These are phyloP conservation scores for Lasiosphaeris hirsuta DNA, from an alignment of 495 filamentous ascomycete genomes.

Conservation along the genomic window DNA sequence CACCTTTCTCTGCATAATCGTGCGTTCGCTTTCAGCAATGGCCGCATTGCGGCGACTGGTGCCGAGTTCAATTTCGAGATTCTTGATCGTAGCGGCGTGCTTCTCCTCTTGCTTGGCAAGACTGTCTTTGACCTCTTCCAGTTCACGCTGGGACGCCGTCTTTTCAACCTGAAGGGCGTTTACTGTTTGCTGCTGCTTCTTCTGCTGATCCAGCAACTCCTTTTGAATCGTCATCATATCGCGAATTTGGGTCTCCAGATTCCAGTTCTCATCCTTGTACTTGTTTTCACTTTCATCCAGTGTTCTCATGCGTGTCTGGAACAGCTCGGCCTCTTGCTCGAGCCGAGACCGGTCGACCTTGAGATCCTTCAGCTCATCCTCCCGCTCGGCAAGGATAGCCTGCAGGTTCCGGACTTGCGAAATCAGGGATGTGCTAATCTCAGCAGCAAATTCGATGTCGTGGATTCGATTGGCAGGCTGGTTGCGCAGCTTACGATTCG, in stretches of 20 bases:
- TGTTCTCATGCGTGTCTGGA: slow-evolving; percentile 70
- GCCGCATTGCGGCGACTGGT: slow-evolving; percentile 70
- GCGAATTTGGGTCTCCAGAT: slow-evolving; percentile 82
- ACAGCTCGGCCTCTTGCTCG: slow-evolving; percentile 75
- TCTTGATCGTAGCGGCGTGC: slow-evolving; percentile 67
- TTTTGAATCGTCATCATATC: slow-evolving; percentile 67
- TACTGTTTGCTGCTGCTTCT: slow-evolving; percentile 69
- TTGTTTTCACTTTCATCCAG: slow-evolving; percentile 91
- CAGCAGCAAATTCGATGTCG: slow-evolving; percentile 94
- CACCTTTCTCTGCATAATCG: slow-evolving; percentile 71
- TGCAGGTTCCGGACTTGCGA: slow-evolving; percentile 87
- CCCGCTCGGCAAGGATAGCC: slow-evolving; percentile 74
- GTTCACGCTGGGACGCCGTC: slow-evolving; percentile 67
- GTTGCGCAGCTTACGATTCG: slow-evolving; percentile 80
- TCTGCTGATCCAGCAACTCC: slow-evolving; percentile 74
- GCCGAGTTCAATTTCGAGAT: slow-evolving; percentile 82
- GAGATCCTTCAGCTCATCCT: slow-evolving; percentile 74
- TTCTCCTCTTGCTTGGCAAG: slow-evolving; percentile 80
- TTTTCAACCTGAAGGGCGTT: slow-evolving; percentile 71
- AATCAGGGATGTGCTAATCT: slow-evolving; percentile 88
- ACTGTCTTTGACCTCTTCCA: slow-evolving; percentile 80
- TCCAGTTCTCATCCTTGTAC: slow-evolving; percentile 98
- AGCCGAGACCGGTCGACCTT: slow-evolving; percentile 71
- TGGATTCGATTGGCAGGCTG: slow-evolving; percentile 80
- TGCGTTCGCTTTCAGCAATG: slow-evolving; percentile 70